Conservation (phyloP, 306 rosid genomes). For the Corylus avellana region DNA sequence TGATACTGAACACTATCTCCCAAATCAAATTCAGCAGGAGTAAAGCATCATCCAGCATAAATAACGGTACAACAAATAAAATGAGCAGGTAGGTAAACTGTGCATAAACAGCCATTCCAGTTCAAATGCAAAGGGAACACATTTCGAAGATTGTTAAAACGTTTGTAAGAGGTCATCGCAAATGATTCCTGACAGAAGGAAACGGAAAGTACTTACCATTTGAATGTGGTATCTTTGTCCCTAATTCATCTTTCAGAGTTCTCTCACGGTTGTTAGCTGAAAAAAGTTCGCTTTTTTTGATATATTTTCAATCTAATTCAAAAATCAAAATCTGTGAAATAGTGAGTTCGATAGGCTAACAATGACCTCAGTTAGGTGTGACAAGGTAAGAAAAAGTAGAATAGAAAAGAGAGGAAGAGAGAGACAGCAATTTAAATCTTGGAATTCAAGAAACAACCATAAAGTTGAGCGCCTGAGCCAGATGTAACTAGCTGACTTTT, state of each 20-base stretch:
- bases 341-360: background rate
- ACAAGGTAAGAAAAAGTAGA: background rate
- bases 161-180: background rate
- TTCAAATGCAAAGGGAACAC: background rate
- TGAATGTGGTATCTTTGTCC: background rate
- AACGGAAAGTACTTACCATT: background rate
- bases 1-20: conserved; percentile 8
- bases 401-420: background rate
- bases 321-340: background rate
- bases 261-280: background rate
- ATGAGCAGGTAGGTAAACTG: background rate
- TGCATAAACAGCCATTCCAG: background rate
- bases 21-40: conserved; percentile 2
- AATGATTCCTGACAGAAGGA: background rate
- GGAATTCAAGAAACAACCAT: background rate
- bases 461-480: too few relatives aligned
- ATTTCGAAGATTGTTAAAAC: background rate
- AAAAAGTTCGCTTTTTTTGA: background rate
- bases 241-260: background rate
- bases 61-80: background rate
- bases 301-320: background rate
- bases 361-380: background rate
- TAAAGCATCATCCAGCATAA: conserved; percentile 3
- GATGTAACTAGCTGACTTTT: too few relatives aligned
- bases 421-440: background rate